A percentile compares a stretch with the other conserved stretches of the same genome.
These are phyloP conservation scores for Nitzschia sp. DNA, from an alignment of 108 stramenopile species.

Conservation along the genomic window DNA sequence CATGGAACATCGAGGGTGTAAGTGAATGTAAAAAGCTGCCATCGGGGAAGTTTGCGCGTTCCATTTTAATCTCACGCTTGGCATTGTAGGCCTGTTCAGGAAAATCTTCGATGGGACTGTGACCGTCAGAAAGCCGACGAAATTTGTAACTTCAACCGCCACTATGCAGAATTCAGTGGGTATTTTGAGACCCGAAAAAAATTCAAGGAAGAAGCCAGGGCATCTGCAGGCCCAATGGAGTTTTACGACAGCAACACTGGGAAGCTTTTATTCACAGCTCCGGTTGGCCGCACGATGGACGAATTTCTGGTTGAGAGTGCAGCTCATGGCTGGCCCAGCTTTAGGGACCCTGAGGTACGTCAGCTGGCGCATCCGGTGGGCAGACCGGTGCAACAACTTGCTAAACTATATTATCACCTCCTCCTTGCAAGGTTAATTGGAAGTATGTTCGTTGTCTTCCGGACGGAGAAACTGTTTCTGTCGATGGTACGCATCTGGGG, in stretches of 20 bases:
- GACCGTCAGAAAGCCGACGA: constrained; percentile 76
- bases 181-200: constrained; percentile 51
- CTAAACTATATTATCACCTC: too few relatives aligned
- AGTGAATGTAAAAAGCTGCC: too few relatives aligned
- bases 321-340: constrained; percentile 84
- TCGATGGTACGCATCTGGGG: constrained; percentile 43
- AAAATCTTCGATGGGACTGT: constrained; percentile 80
- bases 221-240: constrained; percentile 44
- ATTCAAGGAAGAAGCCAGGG: constrained; percentile 52
- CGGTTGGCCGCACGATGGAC: constrained; percentile 71
- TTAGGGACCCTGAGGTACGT: constrained; percentile 75
- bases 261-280: constrained; percentile 77
- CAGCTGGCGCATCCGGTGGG: too few relatives aligned
- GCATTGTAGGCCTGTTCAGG: constrained; percentile 58
- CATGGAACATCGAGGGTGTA: constrained; percentile 70
- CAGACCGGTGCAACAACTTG: too few relatives aligned
- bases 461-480: constrained; percentile 78
- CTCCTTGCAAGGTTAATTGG: constrained; percentile 74
- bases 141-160: constrained; percentile 88
- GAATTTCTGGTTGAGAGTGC: constrained; percentile 71
- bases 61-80: too few relatives aligned
- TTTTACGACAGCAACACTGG: constrained; percentile 91
- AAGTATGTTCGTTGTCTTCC: constrained; percentile 76
- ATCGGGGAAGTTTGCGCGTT: too few relatives aligned
- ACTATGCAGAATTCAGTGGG: constrained; percentile 68